Percentiles rank a stretch among this genome's conserved stretches.
Evolutionary conservation across 2,329 filamentous ascomycete genomes (phyloP).

Genomic region (Colletotrichum tanaceti): DNA sequence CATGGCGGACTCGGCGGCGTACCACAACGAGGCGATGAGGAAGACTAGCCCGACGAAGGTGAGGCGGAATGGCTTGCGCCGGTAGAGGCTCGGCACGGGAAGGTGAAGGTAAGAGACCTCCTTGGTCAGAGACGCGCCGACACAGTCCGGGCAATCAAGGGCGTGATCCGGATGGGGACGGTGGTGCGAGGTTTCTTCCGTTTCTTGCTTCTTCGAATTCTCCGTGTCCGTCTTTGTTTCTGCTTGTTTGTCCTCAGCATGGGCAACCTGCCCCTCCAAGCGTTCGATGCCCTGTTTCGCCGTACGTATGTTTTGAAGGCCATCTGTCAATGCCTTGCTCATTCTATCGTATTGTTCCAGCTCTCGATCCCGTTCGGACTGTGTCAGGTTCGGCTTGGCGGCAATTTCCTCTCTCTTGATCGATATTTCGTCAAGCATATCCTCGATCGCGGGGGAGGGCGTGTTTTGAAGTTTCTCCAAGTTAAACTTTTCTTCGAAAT

Average conservation of each 20-base stretch:
- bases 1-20: slow-evolving; percentile 63
- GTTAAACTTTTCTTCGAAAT: slow-evolving; percentile 63
- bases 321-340: slow-evolving; percentile 63
- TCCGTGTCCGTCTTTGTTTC: slow-evolving; percentile 6
- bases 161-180: slow-evolving; percentile 9
- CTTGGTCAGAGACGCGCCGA: slow-evolving; percentile 13
- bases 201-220: slow-evolving; percentile 25
- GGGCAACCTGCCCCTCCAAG: slow-evolving; percentile 63
- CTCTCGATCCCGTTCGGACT: slow-evolving; percentile 52
- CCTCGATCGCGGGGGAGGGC: slow-evolving; percentile 38
- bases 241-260: slow-evolving; percentile 48
- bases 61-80: slow-evolving; percentile 56
- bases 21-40: slow-evolving; percentile 63
- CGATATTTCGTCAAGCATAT: slow-evolving; percentile 40
- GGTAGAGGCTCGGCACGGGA: slow-evolving; percentile 61
- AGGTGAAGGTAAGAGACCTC: slow-evolving; percentile 53
- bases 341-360: slow-evolving; percentile 61
- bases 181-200: slow-evolving; percentile 19
- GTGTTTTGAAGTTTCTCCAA: slow-evolving; percentile 16
- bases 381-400: slow-evolving; percentile 38
- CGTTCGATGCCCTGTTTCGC: slow-evolving; percentile 70
- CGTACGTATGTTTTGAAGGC: slow-evolving; percentile 63
- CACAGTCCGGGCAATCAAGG: slow-evolving; percentile 17
- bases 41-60: slow-evolving; percentile 61
- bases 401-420: slow-evolving; percentile 38